Evolutionary conservation across 331 rosid genomes (phyloP).

Genomic region (Telfairia occidentalis): DNA sequence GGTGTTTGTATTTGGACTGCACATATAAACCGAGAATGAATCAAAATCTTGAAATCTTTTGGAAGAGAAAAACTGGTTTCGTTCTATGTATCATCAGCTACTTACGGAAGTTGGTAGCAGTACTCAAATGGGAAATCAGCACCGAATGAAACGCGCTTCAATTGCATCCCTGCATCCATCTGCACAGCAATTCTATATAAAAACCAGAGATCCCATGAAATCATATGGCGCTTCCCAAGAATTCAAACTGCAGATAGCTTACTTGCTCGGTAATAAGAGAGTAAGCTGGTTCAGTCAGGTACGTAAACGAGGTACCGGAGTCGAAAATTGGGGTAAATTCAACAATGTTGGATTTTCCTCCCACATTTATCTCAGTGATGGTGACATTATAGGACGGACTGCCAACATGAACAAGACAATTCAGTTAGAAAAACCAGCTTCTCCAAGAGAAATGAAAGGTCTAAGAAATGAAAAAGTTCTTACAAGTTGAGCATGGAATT

Average conservation of each 20-base stretch:
- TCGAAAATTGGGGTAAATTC: conserved; percentile 64
- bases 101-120: conserved; percentile 59
- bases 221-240: background rate
- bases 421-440: background rate
- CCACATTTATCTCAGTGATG: conserved; percentile 50
- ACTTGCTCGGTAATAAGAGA: conserved; percentile 40
- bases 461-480: background rate
- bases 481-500: background rate
- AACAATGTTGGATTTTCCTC: conserved; percentile 24
- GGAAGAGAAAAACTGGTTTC: background rate
- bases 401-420: conserved; percentile 13
- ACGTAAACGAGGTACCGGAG: conserved; percentile 78
- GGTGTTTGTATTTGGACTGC: conserved; percentile 31
- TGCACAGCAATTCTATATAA: conserved; percentile 16
- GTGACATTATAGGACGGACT: conserved; percentile 66
- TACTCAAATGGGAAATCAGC: conserved; percentile 54
- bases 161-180: conserved; percentile 35
- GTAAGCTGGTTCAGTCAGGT: conserved; percentile 66
- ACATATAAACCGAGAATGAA: conserved; percentile 5
- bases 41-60: background rate
- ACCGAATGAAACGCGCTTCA: conserved; percentile 17
- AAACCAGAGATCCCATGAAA: conserved; percentile 8
- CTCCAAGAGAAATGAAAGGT: background rate
- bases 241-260: conserved; percentile 19
- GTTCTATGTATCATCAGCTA: background rate